Base-by-base conservation (phyloP, 805 yeast genomes). In the Candida xyloterini region DNA sequence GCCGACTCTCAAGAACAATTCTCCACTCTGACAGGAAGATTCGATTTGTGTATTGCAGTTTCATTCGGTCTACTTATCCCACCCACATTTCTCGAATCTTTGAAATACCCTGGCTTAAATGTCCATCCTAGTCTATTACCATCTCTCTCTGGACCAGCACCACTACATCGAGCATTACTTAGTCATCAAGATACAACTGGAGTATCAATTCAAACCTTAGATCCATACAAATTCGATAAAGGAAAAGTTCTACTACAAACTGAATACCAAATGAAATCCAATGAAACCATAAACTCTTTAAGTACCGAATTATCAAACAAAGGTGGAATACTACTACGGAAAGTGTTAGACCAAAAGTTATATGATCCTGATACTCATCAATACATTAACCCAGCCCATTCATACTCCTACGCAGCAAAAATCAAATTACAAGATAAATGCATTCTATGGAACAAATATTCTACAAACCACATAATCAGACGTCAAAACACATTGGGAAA, bases 81-180 rank as follows among this genome's bases (percentile, higher is more conserved):
- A 0, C 64, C 62, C 0, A 42, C 58, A 2, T 77, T 88, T 47
- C 60, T 93, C 1, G 35, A 54, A 0, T 35, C 58, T 0, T 63
- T 80, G 15, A 58, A 60, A 10, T 77, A 60, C 53, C 88, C 90
- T 4, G 95, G 97, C 0, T 56, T 93, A 20, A 93, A 93, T 56
- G 88, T 93, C 1, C 99, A 93, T 58, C 99, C 99, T 0, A 88
- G 96, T 0, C 58, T 89, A 6, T 69, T 93, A 7, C 99, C 99
- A 0, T 66, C 64, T 32, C 78, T 85, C 51, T 75, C 88, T 2
- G 99, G 99, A 1, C 81, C 97, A 0, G 83, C 96, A 1, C 99
- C 99, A 0, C 63, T 93, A 4, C 98, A 91, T 46, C 71, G 78
- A 44, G 80, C 96, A 0, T 60, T 93, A 10, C 58, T 90, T 52